Base-by-base conservation (phyloP, 2,329 filamentous ascomycete species). In the Raffaelea arxii region DNA sequence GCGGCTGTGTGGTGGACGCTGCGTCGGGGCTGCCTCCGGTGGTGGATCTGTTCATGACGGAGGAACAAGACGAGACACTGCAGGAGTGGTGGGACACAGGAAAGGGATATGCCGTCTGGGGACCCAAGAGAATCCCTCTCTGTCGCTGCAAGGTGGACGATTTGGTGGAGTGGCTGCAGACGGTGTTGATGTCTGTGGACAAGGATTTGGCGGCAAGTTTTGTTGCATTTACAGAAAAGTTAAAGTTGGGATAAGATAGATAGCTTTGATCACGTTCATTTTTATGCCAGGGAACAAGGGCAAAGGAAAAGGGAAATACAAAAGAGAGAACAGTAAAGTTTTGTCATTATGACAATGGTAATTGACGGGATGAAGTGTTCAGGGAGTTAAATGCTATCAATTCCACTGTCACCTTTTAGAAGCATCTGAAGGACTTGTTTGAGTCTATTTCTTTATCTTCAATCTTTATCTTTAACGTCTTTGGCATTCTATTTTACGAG, bases 101-200 rank as follows among this genome's bases (percentile, higher is more conserved):
- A 25, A 12, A 6, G 10, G 41, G 41, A 14, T 36, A 44, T 25
- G 35, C 46, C 7, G 41, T 47, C 4, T 43, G 41, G 46, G 41
- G 41, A 2, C 41, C 46, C 6, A 18, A 16, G 10, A 25, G 23
- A 5, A 27, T 46, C 2, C 38, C 44, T 2, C 11, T 46, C 22
- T 46, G 44, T 7, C 27, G 44, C 5, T 46, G 44, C 44, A 36
- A 38, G 12, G 35, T 46, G 3, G 38, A 46, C 30, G 27, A n/a
- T 4, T 39, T 46, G 25, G 23, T 27, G n/a, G 30, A 14, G 12
- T 36, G 27, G 44, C 21, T 46, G 27, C 44, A 38, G 7, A 18
- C 9, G 27, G 27, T 21, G 6, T 39, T 46, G 11, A n/a, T 6
- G 7, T n/a, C 37, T 6, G 37, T 12, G 19, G 44, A 46, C n/a